Evolutionary conservation across 148 eudicot species (phyloP).

Genomic region (Polygonum maritimum): DNA sequence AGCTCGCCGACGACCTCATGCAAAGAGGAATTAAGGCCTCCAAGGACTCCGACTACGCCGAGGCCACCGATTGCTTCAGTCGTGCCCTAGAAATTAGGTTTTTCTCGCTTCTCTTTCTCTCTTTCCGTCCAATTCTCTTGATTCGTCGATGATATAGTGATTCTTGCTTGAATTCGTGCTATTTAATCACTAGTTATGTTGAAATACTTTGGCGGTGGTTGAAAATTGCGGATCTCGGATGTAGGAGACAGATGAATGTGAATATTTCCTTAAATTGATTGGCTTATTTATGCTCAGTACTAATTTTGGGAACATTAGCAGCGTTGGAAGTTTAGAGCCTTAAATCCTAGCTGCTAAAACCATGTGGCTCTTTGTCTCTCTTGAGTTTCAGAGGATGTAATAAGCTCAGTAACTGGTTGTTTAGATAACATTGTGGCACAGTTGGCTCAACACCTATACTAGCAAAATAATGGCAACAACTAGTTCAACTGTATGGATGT

Average conservation of each 20-base stretch:
- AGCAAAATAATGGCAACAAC: neutral
- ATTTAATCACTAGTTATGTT: too few relatives aligned
- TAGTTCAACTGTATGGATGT: neutral
- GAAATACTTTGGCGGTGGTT: neutral
- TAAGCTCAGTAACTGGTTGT: neutral
- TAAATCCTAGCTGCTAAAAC: neutral
- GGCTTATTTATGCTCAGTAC: neutral
- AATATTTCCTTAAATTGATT: neutral
- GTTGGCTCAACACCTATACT: neutral
- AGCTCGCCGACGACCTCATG: conserved; percentile 56
- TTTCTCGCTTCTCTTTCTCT: neutral
- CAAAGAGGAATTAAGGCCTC: conserved; percentile 43
- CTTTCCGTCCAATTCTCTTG: neutral
- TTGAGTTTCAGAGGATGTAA: neutral
- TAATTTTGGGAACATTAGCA: neutral
- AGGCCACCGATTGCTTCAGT: conserved; percentile 78
- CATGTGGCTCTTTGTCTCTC: neutral
- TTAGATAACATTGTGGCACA: neutral
- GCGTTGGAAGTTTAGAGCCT: neutral
- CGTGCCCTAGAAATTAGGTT: conserved; percentile 97
- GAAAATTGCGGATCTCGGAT: neutral
- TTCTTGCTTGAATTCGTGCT: neutral
- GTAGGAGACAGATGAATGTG: neutral
- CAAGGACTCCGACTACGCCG: conserved; percentile 52
- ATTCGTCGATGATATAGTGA: too few relatives aligned